A percentile compares a stretch with the other conserved stretches of the same genome.
These are phyloP conservation scores for Agaricus sinodeliciosus DNA, from an alignment of 768 basidiomycete species.

Conservation along the genomic window DNA sequence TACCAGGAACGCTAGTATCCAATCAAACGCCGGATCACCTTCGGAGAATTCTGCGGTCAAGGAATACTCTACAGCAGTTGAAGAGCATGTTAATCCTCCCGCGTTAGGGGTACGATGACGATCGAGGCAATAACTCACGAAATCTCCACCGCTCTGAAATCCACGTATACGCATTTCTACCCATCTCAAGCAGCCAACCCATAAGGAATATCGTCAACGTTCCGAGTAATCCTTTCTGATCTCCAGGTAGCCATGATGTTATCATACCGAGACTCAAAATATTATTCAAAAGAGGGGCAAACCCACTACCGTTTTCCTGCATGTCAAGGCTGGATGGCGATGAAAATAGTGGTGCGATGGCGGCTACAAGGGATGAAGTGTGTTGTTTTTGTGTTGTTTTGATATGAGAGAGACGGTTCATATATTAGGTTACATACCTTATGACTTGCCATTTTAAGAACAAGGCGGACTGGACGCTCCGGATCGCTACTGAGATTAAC, in stretches of 20 bases:
- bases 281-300: not conserved
- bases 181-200: slow-evolving; percentile 11
- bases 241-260: slow-evolving; percentile 4
- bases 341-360: not conserved
- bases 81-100: not conserved
- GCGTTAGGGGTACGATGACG: not conserved
- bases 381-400: not conserved
- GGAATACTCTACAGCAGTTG: slow-evolving; percentile 25
- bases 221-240: not conserved
- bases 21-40: slow-evolving; percentile 36
- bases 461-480: not conserved
- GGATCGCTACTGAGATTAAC: not conserved
- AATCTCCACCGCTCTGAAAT: slow-evolving; percentile 23
- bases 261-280: slow-evolving; percentile 5
- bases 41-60: slow-evolving; percentile 32
- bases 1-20: slow-evolving; percentile 34
- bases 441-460: not conserved
- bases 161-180: slow-evolving; percentile 19
- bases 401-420: not conserved
- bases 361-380: not conserved
- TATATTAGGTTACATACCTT: not conserved
- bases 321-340: too few relatives aligned
- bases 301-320: not conserved
- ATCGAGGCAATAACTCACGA: slow-evolving; percentile 17
- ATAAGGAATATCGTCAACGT: slow-evolving; percentile 8